These are phyloP conservation scores for Thymus mandschuricus DNA, from an alignment of 257 asterid genomes.

Conservation along the genomic window DNA sequence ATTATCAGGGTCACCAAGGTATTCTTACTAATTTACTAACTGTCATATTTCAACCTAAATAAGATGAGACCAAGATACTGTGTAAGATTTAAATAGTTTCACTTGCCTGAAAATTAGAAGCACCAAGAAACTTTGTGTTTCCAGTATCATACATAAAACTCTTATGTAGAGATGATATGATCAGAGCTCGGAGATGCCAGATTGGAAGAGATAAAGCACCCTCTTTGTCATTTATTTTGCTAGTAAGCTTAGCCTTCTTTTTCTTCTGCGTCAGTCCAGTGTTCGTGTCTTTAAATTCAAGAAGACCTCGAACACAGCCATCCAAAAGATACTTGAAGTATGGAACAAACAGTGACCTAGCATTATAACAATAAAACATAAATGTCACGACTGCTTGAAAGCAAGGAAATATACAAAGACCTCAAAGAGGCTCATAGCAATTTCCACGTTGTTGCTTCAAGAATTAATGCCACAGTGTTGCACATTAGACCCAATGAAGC, in stretches of 20 bases:
- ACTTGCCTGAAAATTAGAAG: constrained; percentile 78
- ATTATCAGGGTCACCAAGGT: background rate
- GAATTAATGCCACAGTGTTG: too few relatives aligned
- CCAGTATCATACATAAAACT: constrained; percentile 86
- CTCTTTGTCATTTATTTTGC: constrained; percentile 42
- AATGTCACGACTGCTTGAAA: constrained; percentile 14
- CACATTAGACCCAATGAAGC: background rate
- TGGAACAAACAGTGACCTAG: constrained; percentile 87
- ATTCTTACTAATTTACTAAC: background rate
- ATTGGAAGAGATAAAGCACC: constrained; percentile 44
- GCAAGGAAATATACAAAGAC: background rate
- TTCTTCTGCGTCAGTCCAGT: constrained; percentile 50
- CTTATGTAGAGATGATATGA: constrained; percentile 70
- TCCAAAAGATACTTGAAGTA: constrained; percentile 84
- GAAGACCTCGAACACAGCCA: constrained; percentile 73
- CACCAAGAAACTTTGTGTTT: constrained; percentile 65
- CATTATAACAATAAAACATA: constrained; percentile 2
- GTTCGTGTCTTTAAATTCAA: constrained; percentile 42
- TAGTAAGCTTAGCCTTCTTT: constrained; percentile 67
- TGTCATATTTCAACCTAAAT: constrained; percentile 2
- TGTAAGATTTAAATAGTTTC: constrained; percentile 5
- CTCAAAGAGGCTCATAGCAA: background rate
- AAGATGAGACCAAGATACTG: background rate
- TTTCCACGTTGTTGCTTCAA: background rate
- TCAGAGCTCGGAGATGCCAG: constrained; percentile 83